Evolutionary conservation across 257 asterid species (phyloP), one percentile per base, ranked within the genome.

Genomic region (Penstemon barbatus): DNA sequence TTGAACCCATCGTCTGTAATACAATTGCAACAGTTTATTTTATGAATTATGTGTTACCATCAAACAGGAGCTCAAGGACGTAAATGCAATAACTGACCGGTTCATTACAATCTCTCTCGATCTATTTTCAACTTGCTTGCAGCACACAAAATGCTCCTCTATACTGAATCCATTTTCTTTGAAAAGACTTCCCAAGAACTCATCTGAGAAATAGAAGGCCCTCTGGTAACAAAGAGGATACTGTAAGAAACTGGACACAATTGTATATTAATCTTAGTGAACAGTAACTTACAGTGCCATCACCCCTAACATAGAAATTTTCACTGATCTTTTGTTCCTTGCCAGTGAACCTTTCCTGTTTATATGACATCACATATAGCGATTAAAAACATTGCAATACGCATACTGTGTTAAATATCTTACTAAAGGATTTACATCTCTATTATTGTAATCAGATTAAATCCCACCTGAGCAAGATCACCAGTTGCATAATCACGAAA

Each of bases 401-500:
- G 33, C 33, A 25, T 25, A 1, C 33, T 25, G 33, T 1, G 33
- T 25, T 9, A 33, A 15, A 4, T 12, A 39, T 41, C 15, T 59
- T 41, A 57, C 43, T 41, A 5, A 70, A 45, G 41, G 19, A 36
- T 46, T 8, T 39, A 48, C 10, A 49, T 50, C 9, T 37, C 33
- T 15, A 25, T 25, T 25, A 25, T 25, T 55, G 62, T n/a, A 46
- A n/a, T 61, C 49, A 40, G 54, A 62, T 52, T 73, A 69, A 73
- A 65, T 62, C 74, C 57, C 66, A 93, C 99, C 99, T 93, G 96
- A 78, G 99, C 97, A 75, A 93, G 97, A 79, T 93, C 99, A 40
- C 99, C 97, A 59, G 81, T 85, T 64, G 99, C 99, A 87, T 93
- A 93, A 79, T 93, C 99, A 58, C 97, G 97, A 83, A 93, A 90